Evolutionary conservation across 805 yeast genomes (phyloP).

Genomic region (Wickerhamiella dianesei): DNA sequence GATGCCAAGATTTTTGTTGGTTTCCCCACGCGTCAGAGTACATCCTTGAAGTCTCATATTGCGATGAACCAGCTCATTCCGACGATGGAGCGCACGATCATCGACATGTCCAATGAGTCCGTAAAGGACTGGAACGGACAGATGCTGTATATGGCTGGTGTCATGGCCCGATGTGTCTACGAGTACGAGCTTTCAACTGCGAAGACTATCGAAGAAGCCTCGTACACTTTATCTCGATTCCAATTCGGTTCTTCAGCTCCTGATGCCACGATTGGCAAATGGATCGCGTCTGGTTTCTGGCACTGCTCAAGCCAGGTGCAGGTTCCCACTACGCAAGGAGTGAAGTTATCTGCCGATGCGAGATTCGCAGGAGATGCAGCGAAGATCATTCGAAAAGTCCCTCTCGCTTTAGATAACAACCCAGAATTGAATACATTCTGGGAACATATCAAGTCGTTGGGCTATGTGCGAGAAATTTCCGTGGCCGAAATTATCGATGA

Average conservation of each 20-base stretch:
- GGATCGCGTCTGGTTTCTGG: slow-evolving; percentile 28
- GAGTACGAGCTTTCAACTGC: slow-evolving; percentile 23
- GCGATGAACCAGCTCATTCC: slow-evolving; percentile 30
- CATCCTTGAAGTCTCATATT: slow-evolving; percentile 27
- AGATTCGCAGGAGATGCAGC: slow-evolving; percentile 20
- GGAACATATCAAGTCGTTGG: slow-evolving; percentile 17
- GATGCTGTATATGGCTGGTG: slow-evolving; percentile 28
- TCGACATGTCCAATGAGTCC: slow-evolving; percentile 29
- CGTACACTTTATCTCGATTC: slow-evolving; percentile 22
- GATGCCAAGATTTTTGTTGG: slow-evolving; percentile 31
- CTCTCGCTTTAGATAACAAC: slow-evolving; percentile 19
- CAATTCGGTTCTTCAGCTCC: slow-evolving; percentile 26
- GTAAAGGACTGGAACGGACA: slow-evolving; percentile 31
- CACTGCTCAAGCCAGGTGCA: slow-evolving; percentile 19
- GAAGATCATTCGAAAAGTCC: slow-evolving; percentile 14
- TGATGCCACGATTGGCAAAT: slow-evolving; percentile 25
- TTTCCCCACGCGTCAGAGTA: slow-evolving; percentile 31
- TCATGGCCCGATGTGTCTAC: slow-evolving; percentile 25
- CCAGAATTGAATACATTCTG: slow-evolving; percentile 17
- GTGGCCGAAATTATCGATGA: slow-evolving; percentile 17
- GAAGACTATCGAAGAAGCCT: slow-evolving; percentile 13
- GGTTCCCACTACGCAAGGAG: slow-evolving; percentile 24
- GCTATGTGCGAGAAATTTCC: slow-evolving; percentile 18
- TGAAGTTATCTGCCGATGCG: slow-evolving; percentile 21
- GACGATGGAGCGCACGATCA: slow-evolving; percentile 32